Evolutionary conservation across 1,139 yeast genomes (phyloP), one percentile per base, ranked within the genome.

Genomic region (Candida mesenterica): DNA sequence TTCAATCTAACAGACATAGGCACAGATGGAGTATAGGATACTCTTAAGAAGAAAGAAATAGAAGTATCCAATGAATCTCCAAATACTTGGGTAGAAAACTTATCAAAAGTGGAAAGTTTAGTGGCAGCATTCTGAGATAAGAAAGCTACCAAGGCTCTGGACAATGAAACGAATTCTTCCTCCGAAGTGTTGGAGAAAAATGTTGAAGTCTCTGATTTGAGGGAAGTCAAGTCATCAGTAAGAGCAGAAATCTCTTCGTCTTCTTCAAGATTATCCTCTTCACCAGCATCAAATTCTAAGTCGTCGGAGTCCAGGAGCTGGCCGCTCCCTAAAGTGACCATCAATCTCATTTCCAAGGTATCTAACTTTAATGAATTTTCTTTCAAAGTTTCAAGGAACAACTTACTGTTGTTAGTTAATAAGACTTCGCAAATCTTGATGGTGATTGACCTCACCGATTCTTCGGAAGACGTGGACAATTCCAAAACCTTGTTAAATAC

Each of bases 271-370:
- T 44, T 40, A n/a, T 41, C 49, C 30, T 52, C 57, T 29, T 46
- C 53, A 24, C 45, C 55, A 4, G 46, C 53, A 28, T 52, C 55
- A 31, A 47, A 49, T 17, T 22, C 20, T 13, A 35, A 38, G 4
- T 28, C 33, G 29, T 57, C 62, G n/a, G 48, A 47, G 28, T 52
- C 59, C 15, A 36, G 44, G 8, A 28, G 17, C 17, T 49, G 46
- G 28, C 44, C 52, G 5, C 37, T 40, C 4, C 49, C 48, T 39
- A 82, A 62, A 2, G 88, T 79, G 2, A 82, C 68, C 62, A 85
- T 83, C 34, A 86, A 63, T 40, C 72, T 68, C 68, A 86, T 74
- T 60, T 87, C 96, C 45, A 87, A 70, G 10, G 75, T 69, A 26
- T 75, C 75, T 15, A 82, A 46, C 23, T 68, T 62, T 29, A 77